phyloP scores from a whole-genome alignment of 2,329 filamentous ascomycete genomes.

The Drechslerella coelobrocha region DNA sequence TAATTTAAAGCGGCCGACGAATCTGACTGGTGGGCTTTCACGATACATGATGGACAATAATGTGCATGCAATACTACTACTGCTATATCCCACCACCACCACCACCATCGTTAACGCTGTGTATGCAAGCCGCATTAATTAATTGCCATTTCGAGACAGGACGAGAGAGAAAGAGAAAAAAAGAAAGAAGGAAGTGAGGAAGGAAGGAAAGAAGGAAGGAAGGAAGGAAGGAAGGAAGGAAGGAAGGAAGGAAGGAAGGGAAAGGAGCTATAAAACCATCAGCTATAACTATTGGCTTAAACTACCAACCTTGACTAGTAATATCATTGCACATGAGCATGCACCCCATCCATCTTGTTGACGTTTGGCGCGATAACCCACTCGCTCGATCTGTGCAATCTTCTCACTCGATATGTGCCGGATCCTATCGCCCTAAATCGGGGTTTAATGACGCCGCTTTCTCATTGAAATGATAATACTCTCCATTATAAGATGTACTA shows the following conservation, averaged over 20 bases:
- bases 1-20: neutral
- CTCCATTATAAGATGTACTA: constrained; percentile 42
- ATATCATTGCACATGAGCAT: constrained; percentile 41
- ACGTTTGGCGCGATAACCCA: constrained; percentile 43
- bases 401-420: too few relatives aligned
- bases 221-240: too few relatives aligned
- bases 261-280: constrained; percentile 42
- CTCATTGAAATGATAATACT: constrained; percentile 34
- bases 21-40: too few relatives aligned
- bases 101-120: neutral
- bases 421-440: constrained; percentile 33
- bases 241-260: too few relatives aligned
- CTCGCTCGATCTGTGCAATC: constrained; percentile 23
- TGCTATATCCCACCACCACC: too few relatives aligned
- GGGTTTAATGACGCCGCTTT: constrained; percentile 22
- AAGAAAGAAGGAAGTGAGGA: neutral
- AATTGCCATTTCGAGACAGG: constrained; percentile 2
- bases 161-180: neutral
- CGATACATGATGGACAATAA: neutral
- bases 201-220: neutral
- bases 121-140: neutral
- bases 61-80: too few relatives aligned
- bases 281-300: constrained; percentile 22
- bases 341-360: constrained; percentile 25
- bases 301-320: constrained; percentile 30